phyloP scores from a whole-genome alignment of 2,329 filamentous ascomycete genomes.

The Fusarium nelsonii region DNA sequence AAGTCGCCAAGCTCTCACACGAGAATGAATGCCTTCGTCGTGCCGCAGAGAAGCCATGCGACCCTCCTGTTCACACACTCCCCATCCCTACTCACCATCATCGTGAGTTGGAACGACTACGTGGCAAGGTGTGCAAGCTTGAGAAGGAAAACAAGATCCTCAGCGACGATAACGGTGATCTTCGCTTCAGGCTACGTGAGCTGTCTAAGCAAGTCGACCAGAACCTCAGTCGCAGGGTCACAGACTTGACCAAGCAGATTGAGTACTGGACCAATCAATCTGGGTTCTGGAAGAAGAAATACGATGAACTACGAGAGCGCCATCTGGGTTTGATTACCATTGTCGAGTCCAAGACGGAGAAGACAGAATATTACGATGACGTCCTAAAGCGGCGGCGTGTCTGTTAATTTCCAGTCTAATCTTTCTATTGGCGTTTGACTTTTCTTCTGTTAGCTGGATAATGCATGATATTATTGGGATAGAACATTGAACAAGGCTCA shows the following conservation, averaged over 20 bases:
- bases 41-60: conserved; percentile 52
- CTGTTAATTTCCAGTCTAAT: conserved; percentile 32
- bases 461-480: conserved; percentile 6
- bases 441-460: conserved; percentile 8
- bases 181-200: conserved; percentile 52
- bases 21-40: conserved; percentile 58
- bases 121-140: conserved; percentile 52
- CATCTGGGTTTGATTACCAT: conserved; percentile 49
- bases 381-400: conserved; percentile 51
- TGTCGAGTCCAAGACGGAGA: conserved; percentile 50
- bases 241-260: conserved; percentile 52
- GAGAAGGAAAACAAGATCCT: conserved; percentile 56
- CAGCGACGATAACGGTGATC: conserved; percentile 52
- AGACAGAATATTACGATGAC: conserved; percentile 53
- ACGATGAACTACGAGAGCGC: conserved; percentile 45
- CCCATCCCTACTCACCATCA: conserved; percentile 18
- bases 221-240: conserved; percentile 50
- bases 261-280: conserved; percentile 53
- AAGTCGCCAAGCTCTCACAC: conserved; percentile 53
- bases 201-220: conserved; percentile 52
- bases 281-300: conserved; percentile 50
- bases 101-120: conserved; percentile 52
- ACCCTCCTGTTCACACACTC: conserved; percentile 34
- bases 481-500: not conserved
- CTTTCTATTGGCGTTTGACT: not conserved